Base-by-base conservation (phyloP, 495 filamentous ascomycete species). In the Penicillium nucicola region DNA sequence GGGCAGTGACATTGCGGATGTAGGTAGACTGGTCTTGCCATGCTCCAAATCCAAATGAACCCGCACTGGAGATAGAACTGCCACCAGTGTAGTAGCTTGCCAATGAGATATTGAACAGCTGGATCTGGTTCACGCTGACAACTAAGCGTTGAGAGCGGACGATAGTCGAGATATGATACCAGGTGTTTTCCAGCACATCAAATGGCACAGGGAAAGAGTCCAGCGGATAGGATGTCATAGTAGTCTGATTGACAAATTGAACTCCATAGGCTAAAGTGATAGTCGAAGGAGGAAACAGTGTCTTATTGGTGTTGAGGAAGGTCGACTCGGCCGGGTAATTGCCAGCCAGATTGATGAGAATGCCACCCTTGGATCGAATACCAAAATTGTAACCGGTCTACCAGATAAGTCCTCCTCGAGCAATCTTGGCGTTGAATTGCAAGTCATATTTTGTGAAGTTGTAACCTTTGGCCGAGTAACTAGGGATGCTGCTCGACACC, bases 11-110 rank as follows among this genome's bases (percentile, higher is more conserved):
- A 5, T 47, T 20, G 22, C 44, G 44, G 35, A 47, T 25, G 13
- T 23, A 14, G 18, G 31, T 32, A 36, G 31, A 47, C 17, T 47
- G 44, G n/a, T 47, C 44, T 36, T 47, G 44, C 31, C 33, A 47
- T 1, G 44, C 44, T 3, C 44, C 44, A 47, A 47, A 47, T 12
- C 44, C 44, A 35, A 47, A 47, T 4, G 44, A n/a, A 13, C 44
- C 44, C 2, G 30, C 10, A 18, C 14, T 47, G 12, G 30, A 19
- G 15, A 47, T 37, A 20, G 44, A 20, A 6, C 17, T 4, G 5
- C 44, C 44, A 13, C 44, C 44, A 25, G 11, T 11, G 30, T 31
- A 28, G 34, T 36, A 25, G n/a, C 6, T 15, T 2, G 6, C 6
- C 11, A 37, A 15, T 1, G 34, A 37, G 17, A 37, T n/a, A 37